Percentiles rank a stretch among this genome's conserved stretches.
Evolutionary conservation across 2,329 filamentous ascomycete species (phyloP).

Genomic region (Sclerotinia subarctica): DNA sequence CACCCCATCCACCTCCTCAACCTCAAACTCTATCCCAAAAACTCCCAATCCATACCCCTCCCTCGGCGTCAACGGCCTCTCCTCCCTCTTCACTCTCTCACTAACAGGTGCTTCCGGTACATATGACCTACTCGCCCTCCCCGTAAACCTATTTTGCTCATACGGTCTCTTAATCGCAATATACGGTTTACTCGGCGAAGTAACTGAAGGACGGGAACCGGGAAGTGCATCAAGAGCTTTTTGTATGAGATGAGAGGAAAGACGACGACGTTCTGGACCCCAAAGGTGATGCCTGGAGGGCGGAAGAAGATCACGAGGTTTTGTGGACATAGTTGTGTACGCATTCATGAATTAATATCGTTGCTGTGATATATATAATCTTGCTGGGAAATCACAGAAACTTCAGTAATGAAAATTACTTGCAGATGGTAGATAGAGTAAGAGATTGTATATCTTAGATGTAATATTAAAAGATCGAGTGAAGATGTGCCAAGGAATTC

Average conservation of each 20-base stretch:
- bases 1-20: not conserved
- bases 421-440: not conserved
- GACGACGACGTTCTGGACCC: constrained; percentile 8
- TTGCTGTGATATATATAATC: not conserved
- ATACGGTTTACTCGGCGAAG: not conserved
- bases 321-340: not conserved
- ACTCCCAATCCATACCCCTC: constrained; percentile 2
- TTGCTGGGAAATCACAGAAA: not conserved
- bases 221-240: constrained; percentile 11
- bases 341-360: not conserved
- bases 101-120: constrained; percentile 7
- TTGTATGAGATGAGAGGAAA: constrained; percentile 1
- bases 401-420: too few relatives aligned
- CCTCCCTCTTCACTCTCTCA: not conserved
- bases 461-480: not conserved
- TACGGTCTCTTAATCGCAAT: not conserved
- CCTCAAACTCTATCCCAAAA: not conserved
- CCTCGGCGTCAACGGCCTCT: not conserved
- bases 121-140: constrained; percentile 9
- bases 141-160: constrained; percentile 1
- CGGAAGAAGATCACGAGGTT: not conserved
- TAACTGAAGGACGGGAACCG: not conserved
- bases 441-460: not conserved
- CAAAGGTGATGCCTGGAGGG: not conserved
- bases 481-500: not conserved